Evolutionary conservation across 352 stramenopile genomes (phyloP).

Genomic region (Globisporangium echinulatum): DNA sequence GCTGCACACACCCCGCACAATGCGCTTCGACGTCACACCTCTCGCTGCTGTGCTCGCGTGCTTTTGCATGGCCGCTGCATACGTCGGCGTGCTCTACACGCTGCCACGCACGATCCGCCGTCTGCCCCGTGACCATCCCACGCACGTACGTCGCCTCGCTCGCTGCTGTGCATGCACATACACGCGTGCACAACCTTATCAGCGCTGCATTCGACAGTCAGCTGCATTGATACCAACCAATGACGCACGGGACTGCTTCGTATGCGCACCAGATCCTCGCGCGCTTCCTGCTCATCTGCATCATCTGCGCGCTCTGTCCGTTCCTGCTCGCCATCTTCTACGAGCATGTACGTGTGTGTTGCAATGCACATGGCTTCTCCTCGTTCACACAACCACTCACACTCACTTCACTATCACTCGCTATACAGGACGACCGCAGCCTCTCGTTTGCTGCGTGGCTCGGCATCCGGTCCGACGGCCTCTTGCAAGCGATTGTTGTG

Average conservation of each 20-base stretch:
- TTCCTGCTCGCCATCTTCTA: conserved; percentile 81
- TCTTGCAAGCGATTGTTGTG: conserved; percentile 47
- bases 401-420: not conserved
- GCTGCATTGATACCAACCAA: no score
- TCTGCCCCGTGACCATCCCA: conserved; percentile 78
- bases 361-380: not conserved
- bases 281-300: conserved; percentile 84
- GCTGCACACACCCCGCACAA: conserved; percentile 20
- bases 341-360: conserved; percentile 46
- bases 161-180: not conserved
- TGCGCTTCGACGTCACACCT: conserved; percentile 72
- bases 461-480: conserved; percentile 62
- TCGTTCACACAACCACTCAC: not conserved
- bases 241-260: no score
- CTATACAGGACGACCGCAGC: conserved; percentile 52
- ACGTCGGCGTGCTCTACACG: conserved; percentile 85
- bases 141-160: conserved; percentile 41
- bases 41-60: conserved; percentile 67
- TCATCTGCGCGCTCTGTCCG: conserved; percentile 78
- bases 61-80: conserved; percentile 73
- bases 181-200: not conserved
- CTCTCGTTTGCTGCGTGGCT: conserved; percentile 84
- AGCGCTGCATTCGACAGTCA: no score
- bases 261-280: conserved; percentile 59
- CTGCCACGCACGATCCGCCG: conserved; percentile 63